Evolutionary conservation across 805 yeast species (phyloP), one percentile per base, ranked within the genome.

Genomic region (Lachancea sp.): DNA sequence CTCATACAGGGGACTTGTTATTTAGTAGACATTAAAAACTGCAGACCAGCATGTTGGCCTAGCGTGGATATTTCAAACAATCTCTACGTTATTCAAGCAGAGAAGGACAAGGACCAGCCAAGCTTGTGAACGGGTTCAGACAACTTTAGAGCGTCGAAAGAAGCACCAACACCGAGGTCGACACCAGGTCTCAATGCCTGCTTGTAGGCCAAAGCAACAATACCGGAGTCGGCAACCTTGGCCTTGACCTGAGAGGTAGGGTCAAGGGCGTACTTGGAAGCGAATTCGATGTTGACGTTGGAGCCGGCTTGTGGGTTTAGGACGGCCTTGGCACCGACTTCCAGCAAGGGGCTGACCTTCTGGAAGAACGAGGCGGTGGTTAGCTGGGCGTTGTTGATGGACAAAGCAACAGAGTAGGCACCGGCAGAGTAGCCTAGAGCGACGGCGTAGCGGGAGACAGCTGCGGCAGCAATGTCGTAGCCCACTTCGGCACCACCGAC

Each of bases 241-340:
- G 95, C 97, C 82, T 93, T 93, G 69, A 93, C 85, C 66, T 86
- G 90, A 54, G 96, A 82, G 53, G 91, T 67, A 48, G 77, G 68
- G 76, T 93, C 99, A 66, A 95, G 81, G 58, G 75, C 73, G 81
- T 91, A 91, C 80, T 88, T 91, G 69, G 96, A 81, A 60, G 96
- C 98, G 55, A 90, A 85, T 78, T 93, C 99, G 62, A 93, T 81
- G 63, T 84, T 87, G 60, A 90, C 96, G 64, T 89, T 79, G 41
- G 84, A 69, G 50, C 65, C 65, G 38, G 79, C 67, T 69, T 79
- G 77, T 53, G 95, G 81, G 75, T 89, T 96, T 81, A 91, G 87
- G 56, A 93, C 82, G 62, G 96, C 96, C 78, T 86, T 90, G 64
- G 97, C 95, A 75, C 97, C 99, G 61, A 89, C 95, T 79, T 93